Conservation (phyloP, 352 stramenopile species). For the Blastocystis sp. region DNA sequence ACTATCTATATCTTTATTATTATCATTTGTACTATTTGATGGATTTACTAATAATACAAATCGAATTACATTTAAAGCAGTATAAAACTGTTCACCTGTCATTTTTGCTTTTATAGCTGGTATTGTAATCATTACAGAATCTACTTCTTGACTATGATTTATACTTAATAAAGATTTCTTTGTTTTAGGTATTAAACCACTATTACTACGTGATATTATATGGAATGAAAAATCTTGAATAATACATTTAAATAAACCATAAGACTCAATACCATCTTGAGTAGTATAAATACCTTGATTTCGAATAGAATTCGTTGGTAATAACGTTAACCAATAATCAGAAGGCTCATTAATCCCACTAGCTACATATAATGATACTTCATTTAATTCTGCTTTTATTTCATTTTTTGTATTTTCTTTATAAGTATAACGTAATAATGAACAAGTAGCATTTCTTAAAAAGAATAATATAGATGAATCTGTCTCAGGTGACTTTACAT, state of each 20-base stretch:
- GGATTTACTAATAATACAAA: conserved; percentile 26
- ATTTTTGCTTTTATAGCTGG: conserved; percentile 7
- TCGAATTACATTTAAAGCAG: conserved; percentile 20
- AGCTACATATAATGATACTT: too few species aligned
- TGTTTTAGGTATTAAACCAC: conserved; percentile 19
- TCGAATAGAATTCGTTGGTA: too few species aligned
- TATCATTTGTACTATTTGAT: not conserved
- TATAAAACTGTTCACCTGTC: conserved; percentile 33
- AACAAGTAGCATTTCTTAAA: too few species aligned
- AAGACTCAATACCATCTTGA: too few species aligned
- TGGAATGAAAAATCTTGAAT: conserved; percentile 21
- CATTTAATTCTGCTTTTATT: too few species aligned
- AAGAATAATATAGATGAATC: too few species aligned
- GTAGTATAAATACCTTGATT: too few species aligned
- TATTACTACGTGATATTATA: conserved; percentile 24
- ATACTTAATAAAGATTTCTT: not conserved
- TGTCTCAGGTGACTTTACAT: too few species aligned
- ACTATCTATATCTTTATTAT: not conserved
- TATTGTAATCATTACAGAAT: conserved; percentile 16
- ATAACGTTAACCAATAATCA: too few species aligned
- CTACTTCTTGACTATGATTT: conserved; percentile 14
- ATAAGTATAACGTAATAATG: too few species aligned
- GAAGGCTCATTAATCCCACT: too few species aligned
- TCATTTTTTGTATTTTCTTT: too few species aligned
- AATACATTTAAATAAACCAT: conserved; percentile 17